These are phyloP conservation scores for Arctostaphylos glauca DNA, from an alignment of 148 eudicot genomes.

Conservation along the genomic window DNA sequence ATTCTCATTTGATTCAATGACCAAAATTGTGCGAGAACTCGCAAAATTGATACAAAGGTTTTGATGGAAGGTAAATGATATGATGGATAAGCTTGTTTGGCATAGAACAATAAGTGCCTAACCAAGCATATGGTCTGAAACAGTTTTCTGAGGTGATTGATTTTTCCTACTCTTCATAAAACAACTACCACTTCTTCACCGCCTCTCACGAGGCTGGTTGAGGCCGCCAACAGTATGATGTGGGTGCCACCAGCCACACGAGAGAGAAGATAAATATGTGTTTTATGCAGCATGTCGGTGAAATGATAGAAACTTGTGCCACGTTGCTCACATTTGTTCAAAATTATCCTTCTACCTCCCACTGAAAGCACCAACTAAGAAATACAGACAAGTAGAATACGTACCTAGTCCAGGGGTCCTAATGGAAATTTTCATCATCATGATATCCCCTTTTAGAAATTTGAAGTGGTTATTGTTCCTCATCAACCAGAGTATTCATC, in stretches of 20 bases:
- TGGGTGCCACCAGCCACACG: background rate
- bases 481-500: slow-evolving; percentile 30
- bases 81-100: background rate
- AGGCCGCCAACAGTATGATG: background rate
- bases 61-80: background rate
- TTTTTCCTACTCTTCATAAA: background rate
- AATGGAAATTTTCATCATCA: background rate
- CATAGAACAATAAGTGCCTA: background rate
- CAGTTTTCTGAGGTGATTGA: background rate
- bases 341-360: background rate
- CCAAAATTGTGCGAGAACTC: background rate
- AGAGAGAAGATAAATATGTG: background rate
- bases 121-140: background rate
- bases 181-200: background rate
- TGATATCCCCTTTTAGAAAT: background rate
- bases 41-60: background rate
- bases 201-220: background rate
- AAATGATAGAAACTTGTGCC: background rate
- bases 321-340: background rate
- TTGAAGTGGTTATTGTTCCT: background rate
- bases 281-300: background rate
- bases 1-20: background rate
- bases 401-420: background rate
- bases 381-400: background rate
- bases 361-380: background rate